Evolutionary conservation across 768 basidiomycete species (phyloP).

Genomic region (Dacryopinax spathularia): DNA sequence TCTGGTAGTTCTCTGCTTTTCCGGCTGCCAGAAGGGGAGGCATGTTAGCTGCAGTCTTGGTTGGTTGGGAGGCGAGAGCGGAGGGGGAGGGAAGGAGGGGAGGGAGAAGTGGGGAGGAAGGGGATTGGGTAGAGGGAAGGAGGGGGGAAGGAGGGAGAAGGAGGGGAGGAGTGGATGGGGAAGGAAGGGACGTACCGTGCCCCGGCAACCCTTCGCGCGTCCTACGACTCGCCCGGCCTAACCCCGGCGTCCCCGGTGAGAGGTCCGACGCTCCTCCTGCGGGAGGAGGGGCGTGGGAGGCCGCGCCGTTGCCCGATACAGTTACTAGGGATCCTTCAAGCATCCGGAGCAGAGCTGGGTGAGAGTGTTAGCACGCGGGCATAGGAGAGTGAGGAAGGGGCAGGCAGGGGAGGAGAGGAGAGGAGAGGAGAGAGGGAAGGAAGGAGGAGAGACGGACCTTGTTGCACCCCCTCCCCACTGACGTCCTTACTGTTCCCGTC

Average conservation of each 20-base stretch:
- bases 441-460: constrained; percentile 31
- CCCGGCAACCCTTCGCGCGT: constrained; percentile 3
- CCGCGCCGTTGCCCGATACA: constrained; percentile 23
- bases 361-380: constrained; percentile 6
- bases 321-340: constrained; percentile 82
- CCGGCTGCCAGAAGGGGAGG: background rate
- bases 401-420: too few relatives aligned
- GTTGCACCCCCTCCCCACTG: constrained; percentile 91
- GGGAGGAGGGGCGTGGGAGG: background rate
- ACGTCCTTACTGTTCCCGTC: constrained; percentile 59
- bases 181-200: background rate
- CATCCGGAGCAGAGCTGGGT: constrained; percentile 52
- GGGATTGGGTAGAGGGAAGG: background rate
- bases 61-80: too few relatives aligned
- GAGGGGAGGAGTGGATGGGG: background rate
- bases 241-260: background rate
- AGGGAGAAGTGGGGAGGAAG: background rate
- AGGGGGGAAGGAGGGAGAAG: background rate
- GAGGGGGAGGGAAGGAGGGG: background rate
- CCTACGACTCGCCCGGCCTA: background rate
- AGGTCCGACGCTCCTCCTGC: background rate
- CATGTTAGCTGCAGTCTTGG: background rate
- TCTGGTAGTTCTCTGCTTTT: constrained; percentile 49
- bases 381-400: too few relatives aligned
- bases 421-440: background rate